Conservation (phyloP, 345 rosid species). For the Hirschfeldia incana region DNA sequence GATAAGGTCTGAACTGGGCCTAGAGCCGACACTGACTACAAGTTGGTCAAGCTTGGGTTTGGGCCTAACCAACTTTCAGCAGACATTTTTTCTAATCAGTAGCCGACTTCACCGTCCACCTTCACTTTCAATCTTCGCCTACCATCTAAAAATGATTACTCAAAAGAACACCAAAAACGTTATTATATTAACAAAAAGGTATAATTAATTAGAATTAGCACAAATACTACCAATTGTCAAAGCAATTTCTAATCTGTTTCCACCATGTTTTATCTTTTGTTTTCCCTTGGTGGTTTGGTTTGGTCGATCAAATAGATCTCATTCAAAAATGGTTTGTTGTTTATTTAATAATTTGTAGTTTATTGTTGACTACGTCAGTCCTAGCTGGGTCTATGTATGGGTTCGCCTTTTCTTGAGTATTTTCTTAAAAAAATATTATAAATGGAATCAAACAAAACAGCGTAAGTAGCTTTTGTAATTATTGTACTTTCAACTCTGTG, state of each 20-base stretch:
- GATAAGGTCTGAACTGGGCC: neutral
- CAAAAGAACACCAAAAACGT: neutral
- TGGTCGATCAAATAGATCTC: slow-evolving; percentile 23
- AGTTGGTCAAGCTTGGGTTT: neutral
- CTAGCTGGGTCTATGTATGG: slow-evolving; percentile 37
- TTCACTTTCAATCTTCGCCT: slow-evolving; percentile 27
- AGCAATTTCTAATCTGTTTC: neutral
- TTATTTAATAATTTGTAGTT: neutral
- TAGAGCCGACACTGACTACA: neutral
- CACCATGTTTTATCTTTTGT: neutral
- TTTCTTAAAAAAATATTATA: neutral
- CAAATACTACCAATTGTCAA: neutral
- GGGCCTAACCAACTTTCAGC: neutral
- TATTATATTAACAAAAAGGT: neutral
- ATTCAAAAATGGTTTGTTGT: slow-evolving; percentile 5
- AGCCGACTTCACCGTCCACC: neutral
- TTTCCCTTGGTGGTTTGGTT: neutral
- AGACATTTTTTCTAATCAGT: neutral
- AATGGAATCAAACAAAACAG: slow-evolving; percentile 17
- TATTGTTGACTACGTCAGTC: slow-evolving; percentile 42
- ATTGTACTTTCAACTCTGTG: slow-evolving; percentile 17
- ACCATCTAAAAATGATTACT: slow-evolving; percentile 12
- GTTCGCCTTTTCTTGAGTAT: neutral
- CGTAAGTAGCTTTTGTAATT: slow-evolving; percentile 12
- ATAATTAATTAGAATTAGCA: neutral